Base-by-base conservation (phyloP, 1,139 yeast genomes). In the Kodamaea arcana region DNA sequence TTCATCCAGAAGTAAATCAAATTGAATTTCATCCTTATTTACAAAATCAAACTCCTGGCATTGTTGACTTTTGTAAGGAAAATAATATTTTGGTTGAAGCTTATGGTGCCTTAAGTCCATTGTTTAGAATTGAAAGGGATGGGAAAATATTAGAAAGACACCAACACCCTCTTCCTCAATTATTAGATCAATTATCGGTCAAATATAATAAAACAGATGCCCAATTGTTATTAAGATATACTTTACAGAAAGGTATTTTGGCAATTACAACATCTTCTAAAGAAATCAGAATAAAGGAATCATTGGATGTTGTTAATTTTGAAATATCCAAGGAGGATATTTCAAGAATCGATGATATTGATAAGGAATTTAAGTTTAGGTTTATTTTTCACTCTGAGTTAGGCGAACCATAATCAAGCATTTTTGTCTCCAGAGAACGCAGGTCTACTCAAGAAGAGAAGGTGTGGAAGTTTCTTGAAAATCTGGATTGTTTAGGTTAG, bases 201-300 rank as follows among this genome's bases (percentile, higher is more conserved):
- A 80, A 80, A 48, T 79, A 83, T 50, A 50, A 50, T 24, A 79
- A 72, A 47, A 64, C 83, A 5, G 65, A 69, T 20, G 74, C 82
- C 15, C 85, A 81, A 52, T 60, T 85, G 29, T 60, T 83, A 35
- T 64, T 85, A 40, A 69, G 84, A 51, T 85, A 88, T 82, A 77
- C 78, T 9, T 62, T 73, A 34, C 80, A 80, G 48, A 69, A 62
- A 35, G 82, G 79, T 6, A 69, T 83, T 18, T 54, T 84, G 31
- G 87, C 94, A 10, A 63, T 84, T 22, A 83, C 94, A 13, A 83
- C 94, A 2, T 75, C 85, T 22, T 69, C 80, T 3, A 78, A 80
- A 45, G 58, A 57, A 14, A 70, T 68, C 28, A 71, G 94, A 56
- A 68, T 81, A 38, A 58, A 60, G 34, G 74, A 78, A 45, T 72